Base-by-base conservation (phyloP, 2,329 filamentous ascomycete species). In the Fusarium sarcochroum region DNA sequence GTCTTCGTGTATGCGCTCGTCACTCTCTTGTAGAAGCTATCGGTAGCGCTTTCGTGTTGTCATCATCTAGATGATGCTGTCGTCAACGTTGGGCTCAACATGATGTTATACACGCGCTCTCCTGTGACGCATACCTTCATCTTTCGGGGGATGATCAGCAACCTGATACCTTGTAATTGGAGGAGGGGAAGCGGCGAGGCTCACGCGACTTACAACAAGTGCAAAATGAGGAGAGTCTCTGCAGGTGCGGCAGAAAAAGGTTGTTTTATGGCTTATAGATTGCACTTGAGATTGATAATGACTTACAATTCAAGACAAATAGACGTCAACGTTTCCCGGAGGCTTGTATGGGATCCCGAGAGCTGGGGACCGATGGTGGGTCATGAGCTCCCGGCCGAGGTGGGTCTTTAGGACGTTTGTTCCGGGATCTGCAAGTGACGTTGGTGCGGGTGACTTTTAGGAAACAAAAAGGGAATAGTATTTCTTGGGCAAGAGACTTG, bases 121-220 rank as follows among this genome's bases (percentile, higher is more conserved):
- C 48, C 42, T 63, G 71, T 71, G 68, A 71, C 67, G 58, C 49
- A 69, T 59, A 66, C 37, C 64, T 63, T 72, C 71, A 62, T 69
- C 45, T 50, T 66, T 60, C 9, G 38, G 46, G 63, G 40, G 60
- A 45, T 66, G 68, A 70, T 70, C 68, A 65, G 49, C 70, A 50
- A 42, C 48, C 59, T 50, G 27, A 56, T 64, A 34, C 51, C 46
- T 56, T 59, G 51, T 56, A 55, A 64, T 52, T 72, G 56, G 67
- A 57, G 57, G 56, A 61, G 61, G 55, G 66, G 55, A 38, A 66
- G 27, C 46, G 42, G 41, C 42, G 59, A 70, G 41, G 38, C 58
- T 59, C 63, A 70, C 58, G 60, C 63, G 69, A 68, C 58, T 55
- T 57, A 58, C 52, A 56, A 68, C 48, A 46, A 58, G 53, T 41